Conservation (phyloP, 1,139 yeast species). For the Debaryomyces psychrophilus region DNA sequence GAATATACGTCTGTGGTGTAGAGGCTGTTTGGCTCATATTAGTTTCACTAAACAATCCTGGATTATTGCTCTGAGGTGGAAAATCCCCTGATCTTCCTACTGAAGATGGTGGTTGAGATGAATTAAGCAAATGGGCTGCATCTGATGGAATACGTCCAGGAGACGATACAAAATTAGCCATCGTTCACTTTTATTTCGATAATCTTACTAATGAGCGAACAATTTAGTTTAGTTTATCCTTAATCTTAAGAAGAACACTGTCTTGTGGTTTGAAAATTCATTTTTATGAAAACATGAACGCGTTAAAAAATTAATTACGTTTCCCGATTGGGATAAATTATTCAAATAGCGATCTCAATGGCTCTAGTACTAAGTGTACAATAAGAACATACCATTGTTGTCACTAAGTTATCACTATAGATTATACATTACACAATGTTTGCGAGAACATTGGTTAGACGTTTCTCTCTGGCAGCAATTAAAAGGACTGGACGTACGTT, state of each 20-base stretch:
- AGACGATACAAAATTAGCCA: conserved; percentile 52
- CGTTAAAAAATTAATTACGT: conserved; percentile 21
- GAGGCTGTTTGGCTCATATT: conserved; percentile 21
- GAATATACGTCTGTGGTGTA: conserved; percentile 23
- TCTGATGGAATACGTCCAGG: conserved; percentile 52
- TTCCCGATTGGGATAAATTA: conserved; percentile 28
- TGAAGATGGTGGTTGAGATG: conserved; percentile 51
- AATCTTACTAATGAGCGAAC: not conserved
- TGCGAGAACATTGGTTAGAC: not conserved
- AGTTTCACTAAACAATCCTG: conserved; percentile 26
- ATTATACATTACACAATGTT: not conserved
- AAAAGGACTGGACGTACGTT: conserved; percentile 6
- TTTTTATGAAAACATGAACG: conserved; percentile 15
- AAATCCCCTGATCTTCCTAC: conserved; percentile 40
- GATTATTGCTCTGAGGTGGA: conserved; percentile 24
- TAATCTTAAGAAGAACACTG: not conserved
- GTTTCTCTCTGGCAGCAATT: not conserved
- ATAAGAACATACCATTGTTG: not conserved
- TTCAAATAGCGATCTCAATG: conserved; percentile 9
- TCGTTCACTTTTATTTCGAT: conserved; percentile 14
- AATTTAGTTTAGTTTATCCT: not conserved
- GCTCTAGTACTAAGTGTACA: conserved; percentile 20
- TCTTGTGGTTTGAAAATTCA: conserved; percentile 32
- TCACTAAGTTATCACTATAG: not conserved
- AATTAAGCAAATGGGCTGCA: conserved; percentile 45